phyloP scores from a whole-genome alignment of 768 basidiomycete species.

The Lentinula sp. region DNA sequence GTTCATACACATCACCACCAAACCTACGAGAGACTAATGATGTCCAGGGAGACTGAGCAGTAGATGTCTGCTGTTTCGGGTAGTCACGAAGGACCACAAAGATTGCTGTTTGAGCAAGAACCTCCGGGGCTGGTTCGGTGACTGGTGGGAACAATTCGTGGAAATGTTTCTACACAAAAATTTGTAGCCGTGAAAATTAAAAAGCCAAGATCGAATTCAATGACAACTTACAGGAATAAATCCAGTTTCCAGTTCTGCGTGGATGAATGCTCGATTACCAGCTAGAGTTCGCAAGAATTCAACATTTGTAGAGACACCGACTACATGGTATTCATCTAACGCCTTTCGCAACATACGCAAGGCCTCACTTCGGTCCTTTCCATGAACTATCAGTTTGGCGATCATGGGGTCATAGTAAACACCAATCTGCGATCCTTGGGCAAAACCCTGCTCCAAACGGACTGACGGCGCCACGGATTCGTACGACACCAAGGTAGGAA shows the following conservation, averaged over 20 bases:
- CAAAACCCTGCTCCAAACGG: slow-evolving; percentile 89
- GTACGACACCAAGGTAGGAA: slow-evolving; percentile 24
- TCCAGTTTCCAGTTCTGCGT: slow-evolving; percentile 83
- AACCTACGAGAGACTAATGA: slow-evolving; percentile 71
- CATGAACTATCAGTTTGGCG: slow-evolving; percentile 87
- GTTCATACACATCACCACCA: slow-evolving; percentile 65
- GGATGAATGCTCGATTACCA: slow-evolving; percentile 69
- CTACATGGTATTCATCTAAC: slow-evolving; percentile 84
- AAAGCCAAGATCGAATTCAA: neutral
- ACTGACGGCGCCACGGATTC: slow-evolving; percentile 49
- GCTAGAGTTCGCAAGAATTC: slow-evolving; percentile 81
- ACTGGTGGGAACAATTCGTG: slow-evolving; percentile 73
- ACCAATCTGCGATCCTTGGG: slow-evolving; percentile 71
- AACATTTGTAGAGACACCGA: slow-evolving; percentile 87
- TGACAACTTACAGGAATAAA: slow-evolving; percentile 70
- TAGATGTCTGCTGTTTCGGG: slow-evolving; percentile 15
- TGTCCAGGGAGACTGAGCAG: slow-evolving; percentile 55
- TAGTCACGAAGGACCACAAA: slow-evolving; percentile 68
- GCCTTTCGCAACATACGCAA: slow-evolving; percentile 75
- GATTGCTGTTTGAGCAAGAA: slow-evolving; percentile 77
- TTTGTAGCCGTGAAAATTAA: neutral
- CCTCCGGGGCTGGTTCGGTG: slow-evolving; percentile 47
- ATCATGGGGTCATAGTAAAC: slow-evolving; percentile 93
- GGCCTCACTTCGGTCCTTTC: slow-evolving; percentile 78
- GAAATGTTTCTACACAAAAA: slow-evolving; percentile 62